Evolutionary conservation across 2,329 filamentous ascomycete genomes (phyloP), one percentile per base, ranked within the genome.

Genomic region (Arthroderma uncinatum): DNA sequence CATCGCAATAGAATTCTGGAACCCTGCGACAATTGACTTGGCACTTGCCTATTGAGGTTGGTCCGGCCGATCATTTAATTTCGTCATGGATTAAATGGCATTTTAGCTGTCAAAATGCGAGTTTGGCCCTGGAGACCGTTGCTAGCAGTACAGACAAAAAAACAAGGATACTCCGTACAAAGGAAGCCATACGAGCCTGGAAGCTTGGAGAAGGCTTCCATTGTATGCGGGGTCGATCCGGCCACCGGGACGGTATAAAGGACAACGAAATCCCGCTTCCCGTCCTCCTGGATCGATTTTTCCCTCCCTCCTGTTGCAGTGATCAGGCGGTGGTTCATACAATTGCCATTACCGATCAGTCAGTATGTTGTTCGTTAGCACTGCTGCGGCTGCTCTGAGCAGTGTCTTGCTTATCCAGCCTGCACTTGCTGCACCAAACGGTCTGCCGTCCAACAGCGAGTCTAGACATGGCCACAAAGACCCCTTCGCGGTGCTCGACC

Each of bases 401-500:
- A 58, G 57, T 14, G 33, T 53, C 2, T 48, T 61, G 19, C 59
- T 61, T 16, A 54, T 48, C 33, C 39, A 59, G 8, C 55, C 57
- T 21, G 53, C 59, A 30, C 30, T 30, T 50, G 50, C 50, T 42
- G 53, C 53, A 14, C 53, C 39, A n/a, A 42, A 23, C 39, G 36
- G 36, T 8, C 53, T 2, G 25, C 37, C 53, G 30, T 16, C 39
- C 1, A 23, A 23, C 19, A 25, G 23, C 39, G 50, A 19, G 7
- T 14, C 42, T 5, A 23, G 33, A 8, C 47, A 50, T 33, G 39
- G 23, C 12, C 28, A 53, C n/a, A 16, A 53, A 44, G 60, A 61
- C 9, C 60, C 60, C 10, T 62, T 62, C 25, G 59, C 59, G 19
- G 52, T 62, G 9, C 57, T 62, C 3, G 60, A 62, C 55, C 59